Evolutionary conservation across 257 asterid genomes (phyloP), one percentile per base, ranked within the genome.

Genomic region (Solanum boliviense): DNA sequence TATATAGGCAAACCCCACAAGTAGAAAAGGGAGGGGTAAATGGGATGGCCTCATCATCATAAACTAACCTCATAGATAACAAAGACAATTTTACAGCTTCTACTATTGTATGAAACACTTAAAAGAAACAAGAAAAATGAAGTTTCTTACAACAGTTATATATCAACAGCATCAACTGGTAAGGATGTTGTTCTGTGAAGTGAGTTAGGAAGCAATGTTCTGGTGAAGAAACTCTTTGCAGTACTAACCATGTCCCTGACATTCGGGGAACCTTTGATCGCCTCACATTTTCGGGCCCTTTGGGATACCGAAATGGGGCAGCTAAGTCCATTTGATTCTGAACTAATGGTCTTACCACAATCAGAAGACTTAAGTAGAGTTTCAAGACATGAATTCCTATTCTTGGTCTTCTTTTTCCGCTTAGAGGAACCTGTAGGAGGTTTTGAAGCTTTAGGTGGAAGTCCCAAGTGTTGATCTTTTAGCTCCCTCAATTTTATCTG

Each of bases 241-340:
- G 88, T 58, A 58, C 44, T 31, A 46, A 85, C 87, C 84, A 87
- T 88, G 73, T 82, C 86, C 52, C 89, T 34, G 46, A 56, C 86
- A 65, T 12, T 74, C 35, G 89, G 70, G 48, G 85, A 85, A 34
- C 52, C 88, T 84, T 68, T 88, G 52, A 83, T 89, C 87, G 89
- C 92, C 92, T 89, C 92, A 56, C 92, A 46, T 84, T 84, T 85
- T 87, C 74, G 84, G 88, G 36, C 92, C 90, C 90, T 90, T 87
- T 52, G 92, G 92, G 91, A 72, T 74, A 73, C 91, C 88, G 85
- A 89, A 88, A 29, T 36, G 84, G 90, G 92, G 92, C 94, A 86
- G 90, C 90, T 79, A 15, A 84, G 78, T 62, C 13, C 36, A 70
- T 88, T 56, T 27, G 88, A 84, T 75, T 84, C 70, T 56, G 79